Base-by-base conservation (phyloP, 1,284 basidiomycete species). In the Marasmius tenuissimus region DNA sequence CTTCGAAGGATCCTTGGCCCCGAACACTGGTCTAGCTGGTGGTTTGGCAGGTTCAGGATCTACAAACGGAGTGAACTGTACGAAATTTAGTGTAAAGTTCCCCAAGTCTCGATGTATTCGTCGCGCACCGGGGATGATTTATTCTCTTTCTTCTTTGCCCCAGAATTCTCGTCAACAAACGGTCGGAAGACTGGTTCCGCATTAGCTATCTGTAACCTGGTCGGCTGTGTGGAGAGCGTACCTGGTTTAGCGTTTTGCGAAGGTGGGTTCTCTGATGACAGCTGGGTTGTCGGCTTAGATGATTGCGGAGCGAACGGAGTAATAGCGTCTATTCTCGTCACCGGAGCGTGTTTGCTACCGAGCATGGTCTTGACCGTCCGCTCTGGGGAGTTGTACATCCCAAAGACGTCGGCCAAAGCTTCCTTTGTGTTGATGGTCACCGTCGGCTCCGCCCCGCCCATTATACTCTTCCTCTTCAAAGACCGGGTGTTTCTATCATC, bases 401-500 rank as follows among this genome's bases (percentile, higher is more conserved):
- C 90, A 77, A 94, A 94, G 42, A 97, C 93, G 72, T 97, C 95
- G n/a, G 86, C 91, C 57, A 96, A 81, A 3, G 96, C 96, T 65
- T 94, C 92, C 73, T 94, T 95, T 50, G 92, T 94, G 71, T 93
- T 93, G 64, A 94, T 87, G 0, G 92, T 94, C 5, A 75, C 70
- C 8, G 73, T 74, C 6, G 73, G 73, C 51, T 74, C 75, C 12
- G 34, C 52, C 53, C 71, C 73, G 54, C 61, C 42, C 50, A 63
- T 74, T 61, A 76, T 51, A 63, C 76, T 80, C 72, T 76, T 82
- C 64, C 81, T 72, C 66, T 75, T 66, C 55, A 71, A 67, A 59
- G 72, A 71, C 65, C 75, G 66, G 74, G 52, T 75, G 73, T n/a
- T 78, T 80, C 38, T 75, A 61, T 84, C 83, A 64, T 85, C 84